Evolutionary conservation across 2,329 filamentous ascomycete genomes (phyloP).

Genomic region (Venturia carpophila): DNA sequence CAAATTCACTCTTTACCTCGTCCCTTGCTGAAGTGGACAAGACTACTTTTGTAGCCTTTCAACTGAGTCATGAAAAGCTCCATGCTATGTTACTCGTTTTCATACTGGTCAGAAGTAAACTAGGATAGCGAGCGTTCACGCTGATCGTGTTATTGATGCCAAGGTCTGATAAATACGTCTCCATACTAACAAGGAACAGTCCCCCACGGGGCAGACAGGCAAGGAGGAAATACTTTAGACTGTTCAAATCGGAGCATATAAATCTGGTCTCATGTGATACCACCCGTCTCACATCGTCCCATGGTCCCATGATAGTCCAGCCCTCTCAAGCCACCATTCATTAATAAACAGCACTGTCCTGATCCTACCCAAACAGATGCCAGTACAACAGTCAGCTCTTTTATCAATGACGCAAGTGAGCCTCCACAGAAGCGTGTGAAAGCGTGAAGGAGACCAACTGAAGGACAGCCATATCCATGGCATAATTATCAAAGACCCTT

Average conservation of each 20-base stretch:
- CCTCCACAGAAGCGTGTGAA: slow-evolving; percentile 1
- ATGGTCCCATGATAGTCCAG: background rate
- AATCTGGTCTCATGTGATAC: background rate
- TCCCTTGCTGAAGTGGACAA: no score
- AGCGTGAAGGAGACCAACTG: background rate
- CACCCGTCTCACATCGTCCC: background rate
- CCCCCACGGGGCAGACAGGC: background rate
- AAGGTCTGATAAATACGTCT: no score
- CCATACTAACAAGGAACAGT: background rate
- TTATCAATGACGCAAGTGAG: background rate
- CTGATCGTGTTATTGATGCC: no score
- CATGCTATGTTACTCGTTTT: no score
- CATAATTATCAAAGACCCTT: background rate
- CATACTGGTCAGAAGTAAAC: no score
- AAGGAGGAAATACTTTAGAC: background rate
- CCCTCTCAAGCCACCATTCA: background rate
- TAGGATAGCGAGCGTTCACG: no score
- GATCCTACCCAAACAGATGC: background rate
- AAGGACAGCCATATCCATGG: background rate
- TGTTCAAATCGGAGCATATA: background rate
- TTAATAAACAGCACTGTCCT: background rate
- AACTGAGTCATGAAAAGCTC: no score
- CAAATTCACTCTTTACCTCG: no score
- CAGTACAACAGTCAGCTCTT: background rate
- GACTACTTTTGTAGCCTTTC: no score